These are phyloP conservation scores for Fusarium equiseti DNA, from an alignment of 2,329 filamentous ascomycete genomes.

Conservation along the genomic window DNA sequence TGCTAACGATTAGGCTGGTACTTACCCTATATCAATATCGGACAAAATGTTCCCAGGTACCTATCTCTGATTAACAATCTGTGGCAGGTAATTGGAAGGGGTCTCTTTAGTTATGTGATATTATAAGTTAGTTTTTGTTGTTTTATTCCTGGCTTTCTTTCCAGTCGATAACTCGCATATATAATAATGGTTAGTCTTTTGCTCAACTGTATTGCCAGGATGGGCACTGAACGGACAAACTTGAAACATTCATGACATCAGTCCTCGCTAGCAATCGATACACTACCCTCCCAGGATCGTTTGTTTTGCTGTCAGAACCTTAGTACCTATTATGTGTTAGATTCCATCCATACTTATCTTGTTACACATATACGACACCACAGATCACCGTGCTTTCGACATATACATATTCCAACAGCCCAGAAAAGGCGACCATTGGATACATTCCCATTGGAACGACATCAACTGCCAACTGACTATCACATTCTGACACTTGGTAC, in stretches of 20 bases:
- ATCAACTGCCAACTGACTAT: background rate
- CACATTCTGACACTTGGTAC: background rate
- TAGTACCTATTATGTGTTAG: background rate
- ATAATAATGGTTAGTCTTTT: background rate
- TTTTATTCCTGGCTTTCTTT: background rate
- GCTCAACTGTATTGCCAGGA: background rate
- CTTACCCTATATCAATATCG: background rate
- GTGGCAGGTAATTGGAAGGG: background rate
- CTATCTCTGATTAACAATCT: background rate
- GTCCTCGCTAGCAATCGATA: background rate
- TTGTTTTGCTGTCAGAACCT: background rate
- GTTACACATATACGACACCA: background rate
- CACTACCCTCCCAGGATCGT: background rate
- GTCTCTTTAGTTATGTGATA: too few relatives aligned
- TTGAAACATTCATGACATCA: constrained; percentile 31
- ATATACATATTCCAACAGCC: background rate
- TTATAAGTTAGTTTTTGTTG: background rate
- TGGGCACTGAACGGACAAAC: background rate
- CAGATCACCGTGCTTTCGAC: background rate
- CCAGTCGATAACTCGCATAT: too few relatives aligned
- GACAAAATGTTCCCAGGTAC: background rate
- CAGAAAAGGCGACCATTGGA: background rate
- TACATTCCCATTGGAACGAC: background rate
- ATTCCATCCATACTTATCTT: background rate
- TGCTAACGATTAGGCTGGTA: background rate